Evolutionary conservation across 2,329 filamentous ascomycete genomes (phyloP), one percentile per base, ranked within the genome.

Genomic region (Cordyceps tenuipes): DNA sequence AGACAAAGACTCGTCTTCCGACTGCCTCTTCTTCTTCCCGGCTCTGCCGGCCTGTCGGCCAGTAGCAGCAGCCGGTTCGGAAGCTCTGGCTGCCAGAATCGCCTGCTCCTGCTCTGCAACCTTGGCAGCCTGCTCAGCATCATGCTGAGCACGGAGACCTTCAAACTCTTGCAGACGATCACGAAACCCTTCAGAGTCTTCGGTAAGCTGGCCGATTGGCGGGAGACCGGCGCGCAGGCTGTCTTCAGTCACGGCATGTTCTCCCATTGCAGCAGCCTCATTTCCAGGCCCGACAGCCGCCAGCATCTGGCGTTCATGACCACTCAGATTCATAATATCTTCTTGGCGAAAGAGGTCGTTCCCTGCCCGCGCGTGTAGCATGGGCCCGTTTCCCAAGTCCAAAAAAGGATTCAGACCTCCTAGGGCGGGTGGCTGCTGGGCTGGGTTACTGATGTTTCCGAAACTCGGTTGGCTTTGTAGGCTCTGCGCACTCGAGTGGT

Each of bases 381-480:
- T 63, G 31, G 80, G 73, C 44, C 76, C 77, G 52, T 77, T 73
- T 55, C 75, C 77, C 47, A 79, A 72, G 66, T 95, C 91, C 66
- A 91, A 90, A 71, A 92, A 92, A 43, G 84, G 84, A 41, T 83
- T 77, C 6, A 82, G 78, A n/a, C 81, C 79, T 61, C 81, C 82
- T 10, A 82, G 76, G 5, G 79, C 74, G 69, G 83, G 69, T 77
- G 85, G 61, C 60, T 70, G 69, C 34, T 71, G 79, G 61, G 88
- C 84, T 2, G 92, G 91, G n/a, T 91, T 95, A 3, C 90, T 86
- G 65, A 99, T 95, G 74, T 89, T 97, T 19, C 93, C 91, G 70
- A 94, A 97, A 75, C 93, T 97, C 23, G 93, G 93, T 73, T 99
- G 94, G 70, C 91, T 97, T 70, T 99, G 94, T 62, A 99, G 81